phyloP scores from a whole-genome alignment of 2,329 filamentous ascomycete genomes.

The Zelopaecilomyces penicillatus region DNA sequence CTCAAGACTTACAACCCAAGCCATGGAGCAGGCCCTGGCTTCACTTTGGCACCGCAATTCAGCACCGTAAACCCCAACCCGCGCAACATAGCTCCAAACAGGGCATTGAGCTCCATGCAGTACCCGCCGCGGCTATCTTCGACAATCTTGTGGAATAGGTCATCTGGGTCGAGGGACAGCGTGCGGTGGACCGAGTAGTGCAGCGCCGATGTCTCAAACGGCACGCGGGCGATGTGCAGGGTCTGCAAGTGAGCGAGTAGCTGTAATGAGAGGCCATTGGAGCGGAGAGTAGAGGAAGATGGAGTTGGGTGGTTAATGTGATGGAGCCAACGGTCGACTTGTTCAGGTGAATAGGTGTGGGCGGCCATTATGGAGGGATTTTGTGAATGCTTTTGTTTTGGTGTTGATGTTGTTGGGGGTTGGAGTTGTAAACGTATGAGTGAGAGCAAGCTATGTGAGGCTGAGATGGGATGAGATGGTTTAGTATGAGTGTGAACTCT shows the following conservation, averaged over 20 bases:
- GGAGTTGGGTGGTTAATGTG: conserved; percentile 19
- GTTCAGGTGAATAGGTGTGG: conserved; percentile 13
- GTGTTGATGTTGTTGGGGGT: too few relatives aligned
- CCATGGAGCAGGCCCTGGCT: conserved; percentile 10
- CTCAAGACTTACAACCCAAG: conserved; percentile 17
- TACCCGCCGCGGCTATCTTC: conserved; percentile 39
- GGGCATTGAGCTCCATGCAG: conserved; percentile 41
- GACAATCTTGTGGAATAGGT: conserved; percentile 38
- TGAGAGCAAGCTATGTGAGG: too few relatives aligned
- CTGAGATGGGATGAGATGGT: too few relatives aligned
- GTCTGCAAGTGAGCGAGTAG: conserved; percentile 24
- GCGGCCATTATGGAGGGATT: neutral
- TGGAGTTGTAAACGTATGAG: too few relatives aligned
- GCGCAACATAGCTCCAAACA: conserved; percentile 40
- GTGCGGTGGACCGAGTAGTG: conserved; percentile 36
- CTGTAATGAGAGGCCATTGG: conserved; percentile 15
- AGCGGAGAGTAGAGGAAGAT: neutral
- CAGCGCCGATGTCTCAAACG: conserved; percentile 46
- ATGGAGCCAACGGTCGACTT: conserved; percentile 21
- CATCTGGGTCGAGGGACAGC: conserved; percentile 30
- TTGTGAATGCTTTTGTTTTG: neutral
- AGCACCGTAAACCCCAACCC: conserved; percentile 42
- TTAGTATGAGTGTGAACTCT: too few relatives aligned
- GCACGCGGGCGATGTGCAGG: conserved; percentile 40
- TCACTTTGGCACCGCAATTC: conserved; percentile 38